Evolutionary conservation across 176 grass and related monocot species (phyloP).

Genomic region (Eremochloa ophiuroides): DNA sequence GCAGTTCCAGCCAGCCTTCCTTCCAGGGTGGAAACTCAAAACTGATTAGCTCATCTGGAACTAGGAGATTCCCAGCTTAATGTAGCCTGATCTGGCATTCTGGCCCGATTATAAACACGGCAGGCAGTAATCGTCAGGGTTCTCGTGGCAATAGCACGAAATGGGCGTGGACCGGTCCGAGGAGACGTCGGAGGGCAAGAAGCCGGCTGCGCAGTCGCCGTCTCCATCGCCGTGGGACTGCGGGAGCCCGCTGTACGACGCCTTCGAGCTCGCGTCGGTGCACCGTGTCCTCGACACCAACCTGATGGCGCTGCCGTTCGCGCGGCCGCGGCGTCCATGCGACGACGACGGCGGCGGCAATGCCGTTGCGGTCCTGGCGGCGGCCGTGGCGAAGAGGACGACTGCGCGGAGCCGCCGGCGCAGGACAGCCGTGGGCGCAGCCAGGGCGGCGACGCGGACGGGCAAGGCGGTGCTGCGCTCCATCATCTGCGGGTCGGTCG

Average conservation of each 20-base stretch:
- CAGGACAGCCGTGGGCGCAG: background rate
- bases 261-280: conserved; percentile 61
- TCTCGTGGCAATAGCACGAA: background rate
- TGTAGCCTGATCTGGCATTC: background rate
- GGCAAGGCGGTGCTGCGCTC: conserved; percentile 28
- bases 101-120: background rate
- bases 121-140: background rate
- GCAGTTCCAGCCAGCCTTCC: background rate
- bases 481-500: background rate
- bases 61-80: background rate
- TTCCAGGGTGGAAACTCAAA: background rate
- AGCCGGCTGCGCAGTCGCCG: background rate
- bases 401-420: background rate
- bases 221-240: conserved; percentile 47
- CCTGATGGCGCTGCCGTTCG: conserved; percentile 34
- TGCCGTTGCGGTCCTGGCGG: background rate
- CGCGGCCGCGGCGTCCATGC: background rate
- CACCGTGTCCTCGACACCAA: conserved; percentile 47
- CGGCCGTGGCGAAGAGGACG: background rate
- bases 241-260: conserved; percentile 63
- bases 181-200: background rate
- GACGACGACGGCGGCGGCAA: background rate
- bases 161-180: background rate
- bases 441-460: conserved; percentile 6
- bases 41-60: background rate